Conservation (phyloP, 176 grass and related monocot species). For the Avena sativa region DNA sequence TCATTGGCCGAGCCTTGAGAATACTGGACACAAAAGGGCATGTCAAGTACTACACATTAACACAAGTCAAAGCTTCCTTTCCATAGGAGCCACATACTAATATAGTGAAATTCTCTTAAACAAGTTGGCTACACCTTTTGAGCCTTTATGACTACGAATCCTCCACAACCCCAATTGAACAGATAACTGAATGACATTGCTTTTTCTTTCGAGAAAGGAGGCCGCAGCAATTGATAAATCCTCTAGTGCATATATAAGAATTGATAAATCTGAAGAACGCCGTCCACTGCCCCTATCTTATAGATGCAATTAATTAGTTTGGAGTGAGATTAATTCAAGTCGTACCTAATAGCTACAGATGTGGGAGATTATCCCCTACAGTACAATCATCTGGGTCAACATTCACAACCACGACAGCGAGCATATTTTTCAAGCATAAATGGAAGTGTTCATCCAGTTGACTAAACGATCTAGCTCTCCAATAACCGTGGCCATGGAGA, state of each 20-base stretch:
- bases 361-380: background rate
- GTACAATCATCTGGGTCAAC: constrained; percentile 24
- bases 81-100: constrained; percentile 28
- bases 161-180: background rate
- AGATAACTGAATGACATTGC: constrained; percentile 7
- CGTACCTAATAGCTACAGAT: constrained; percentile 23
- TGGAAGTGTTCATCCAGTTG: constrained; percentile 39
- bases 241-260: constrained; percentile 22
- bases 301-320: constrained; percentile 23
- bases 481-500: constrained; percentile 24
- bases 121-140: constrained; percentile 27
- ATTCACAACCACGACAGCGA: constrained; percentile 9
- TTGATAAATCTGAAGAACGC: constrained; percentile 7
- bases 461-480: constrained; percentile 38
- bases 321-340: constrained; percentile 20
- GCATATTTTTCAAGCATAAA: constrained; percentile 37
- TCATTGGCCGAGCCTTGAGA: background rate
- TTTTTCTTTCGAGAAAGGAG: background rate
- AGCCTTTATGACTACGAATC: constrained; percentile 9
- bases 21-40: background rate
- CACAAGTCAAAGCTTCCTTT: constrained; percentile 34
- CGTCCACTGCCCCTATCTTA: background rate
- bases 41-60: background rate
- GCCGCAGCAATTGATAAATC: constrained; percentile 8
- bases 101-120: constrained; percentile 4